Conservation (phyloP, 1,139 yeast genomes). For the Pichia sp. region DNA sequence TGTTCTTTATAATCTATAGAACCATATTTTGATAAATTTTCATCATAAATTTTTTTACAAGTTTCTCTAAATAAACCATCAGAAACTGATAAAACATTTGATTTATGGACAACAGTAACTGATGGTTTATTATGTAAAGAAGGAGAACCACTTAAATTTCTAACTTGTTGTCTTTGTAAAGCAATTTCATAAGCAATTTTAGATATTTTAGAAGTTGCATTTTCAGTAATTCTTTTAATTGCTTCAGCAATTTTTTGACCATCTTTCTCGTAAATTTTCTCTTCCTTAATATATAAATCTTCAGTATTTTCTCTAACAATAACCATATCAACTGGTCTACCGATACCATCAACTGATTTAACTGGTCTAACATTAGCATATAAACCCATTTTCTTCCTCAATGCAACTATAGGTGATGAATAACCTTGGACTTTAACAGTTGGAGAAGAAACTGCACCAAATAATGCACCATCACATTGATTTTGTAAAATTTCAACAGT, state of each 20-base stretch:
- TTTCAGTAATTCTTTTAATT: slow-evolving; percentile 87
- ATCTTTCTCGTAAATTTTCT: slow-evolving; percentile 65
- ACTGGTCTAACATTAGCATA: slow-evolving; percentile 98
- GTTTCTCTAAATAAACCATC: slow-evolving; percentile 97
- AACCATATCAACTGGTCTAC: slow-evolving; percentile 91
- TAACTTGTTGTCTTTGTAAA: slow-evolving; percentile 74
- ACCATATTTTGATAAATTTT: slow-evolving; percentile 49
- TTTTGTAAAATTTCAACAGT: slow-evolving; percentile 74
- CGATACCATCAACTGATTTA: slow-evolving; percentile 77
- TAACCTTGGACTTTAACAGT: slow-evolving; percentile 90
- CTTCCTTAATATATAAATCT: slow-evolving; percentile 93
- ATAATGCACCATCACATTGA: slow-evolving; percentile 93
- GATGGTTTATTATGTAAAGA: slow-evolving; percentile 53
- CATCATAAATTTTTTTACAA: slow-evolving; percentile 67
- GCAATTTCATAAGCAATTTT: slow-evolving; percentile 91
- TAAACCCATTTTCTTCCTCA: slow-evolving; percentile 88
- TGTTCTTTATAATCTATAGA: slow-evolving; percentile 76
- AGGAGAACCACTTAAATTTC: slow-evolving; percentile 54
- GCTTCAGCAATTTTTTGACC: slow-evolving; percentile 93
- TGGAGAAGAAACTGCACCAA: slow-evolving; percentile 97
- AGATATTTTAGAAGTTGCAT: slow-evolving; percentile 80
- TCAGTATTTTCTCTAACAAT: slow-evolving; percentile 98
- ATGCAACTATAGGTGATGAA: slow-evolving; percentile 96
- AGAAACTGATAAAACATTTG: slow-evolving; percentile 84
- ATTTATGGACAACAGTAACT: slow-evolving; percentile 92